These are phyloP conservation scores for Huntiella moniliformis DNA, from an alignment of 2,329 filamentous ascomycete genomes.

Conservation along the genomic window DNA sequence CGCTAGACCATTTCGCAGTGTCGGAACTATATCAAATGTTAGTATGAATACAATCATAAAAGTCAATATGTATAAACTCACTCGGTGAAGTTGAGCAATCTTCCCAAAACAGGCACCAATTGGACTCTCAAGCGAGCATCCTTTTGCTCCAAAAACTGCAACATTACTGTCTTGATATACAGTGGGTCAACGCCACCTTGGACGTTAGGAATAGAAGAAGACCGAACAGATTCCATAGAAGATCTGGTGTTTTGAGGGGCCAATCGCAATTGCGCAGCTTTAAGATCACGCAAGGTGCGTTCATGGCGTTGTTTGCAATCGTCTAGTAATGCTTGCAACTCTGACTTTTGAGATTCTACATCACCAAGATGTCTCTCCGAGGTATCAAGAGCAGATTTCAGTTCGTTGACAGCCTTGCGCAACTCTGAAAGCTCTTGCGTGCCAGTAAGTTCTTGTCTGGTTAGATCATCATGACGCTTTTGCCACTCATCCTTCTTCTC, in stretches of 20 bases:
- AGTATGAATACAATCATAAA: conserved; percentile 12
- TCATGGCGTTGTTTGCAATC: conserved; percentile 62
- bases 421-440: conserved; percentile 58
- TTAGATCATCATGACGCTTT: conserved; percentile 54
- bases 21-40: conserved; percentile 13
- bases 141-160: conserved; percentile 67
- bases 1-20: conserved; percentile 16
- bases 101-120: conserved; percentile 58
- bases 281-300: conserved; percentile 52
- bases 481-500: conserved; percentile 56
- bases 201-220: conserved; percentile 13
- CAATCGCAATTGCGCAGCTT: conserved; percentile 30
- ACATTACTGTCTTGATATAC: conserved; percentile 63
- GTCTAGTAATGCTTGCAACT: conserved; percentile 57
- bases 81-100: conserved; percentile 61
- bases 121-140: conserved; percentile 59
- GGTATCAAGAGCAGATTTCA: conserved; percentile 67
- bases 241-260: conserved; percentile 19
- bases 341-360: conserved; percentile 63
- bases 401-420: conserved; percentile 53
- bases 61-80: conserved; percentile 23
- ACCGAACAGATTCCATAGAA: conserved; percentile 26
- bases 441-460: conserved; percentile 48
- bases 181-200: conserved; percentile 28
- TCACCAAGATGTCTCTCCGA: conserved; percentile 70